Base-by-base conservation (phyloP, 495 filamentous ascomycete species). In the Trichoderma virens region DNA sequence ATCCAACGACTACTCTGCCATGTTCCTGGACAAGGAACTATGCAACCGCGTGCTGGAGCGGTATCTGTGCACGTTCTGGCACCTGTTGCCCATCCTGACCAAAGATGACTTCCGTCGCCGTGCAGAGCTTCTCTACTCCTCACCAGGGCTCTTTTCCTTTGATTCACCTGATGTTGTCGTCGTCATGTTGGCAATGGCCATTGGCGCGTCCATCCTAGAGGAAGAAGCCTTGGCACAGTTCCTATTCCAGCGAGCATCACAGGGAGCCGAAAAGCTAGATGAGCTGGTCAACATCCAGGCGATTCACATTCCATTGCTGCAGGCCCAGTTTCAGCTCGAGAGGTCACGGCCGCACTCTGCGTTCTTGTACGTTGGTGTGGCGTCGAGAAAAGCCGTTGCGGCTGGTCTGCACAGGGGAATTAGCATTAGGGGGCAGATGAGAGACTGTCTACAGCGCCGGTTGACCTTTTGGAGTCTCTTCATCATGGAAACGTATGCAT, bases 241-340 rank as follows among this genome's bases (percentile, higher is more conserved):
- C n/a, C 47, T 56, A 20, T 56, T 56, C 23, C 47, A 56, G 47
- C 47, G 47, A 7, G 47, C 47, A 7, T 56, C 47, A 13, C 47
- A 56, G 47, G 47, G 47, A 27, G 47, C 47, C 25, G 47, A 56
- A 3, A 56, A 56, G 25, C 47, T 56, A 7, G 25, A 7, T 23
- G 47, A 56, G 23, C 47, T 56, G 2, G 47, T 56, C 20, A 56
- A 56, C 25, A 56, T 56, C 47, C 47, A 56, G 20, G 47, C 47
- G 4, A 56, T 56, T 13, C 47, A 56, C 23, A 56, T 56, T 28
- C 47, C 47, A 2, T 28, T 56, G 11, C 23, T 56, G 47, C 47
- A 56, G 25, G 47, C 47, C 2, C 47, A 56, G 23, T 56, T 56
- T 11, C 47, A 56, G 47, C 20, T 56, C 20, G 47, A 56, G 47